A percentile compares a stretch with the other conserved stretches of the same genome.
phyloP scores from a whole-genome alignment of 805 yeast species.

The Kodamaea kaohsiungensis region DNA sequence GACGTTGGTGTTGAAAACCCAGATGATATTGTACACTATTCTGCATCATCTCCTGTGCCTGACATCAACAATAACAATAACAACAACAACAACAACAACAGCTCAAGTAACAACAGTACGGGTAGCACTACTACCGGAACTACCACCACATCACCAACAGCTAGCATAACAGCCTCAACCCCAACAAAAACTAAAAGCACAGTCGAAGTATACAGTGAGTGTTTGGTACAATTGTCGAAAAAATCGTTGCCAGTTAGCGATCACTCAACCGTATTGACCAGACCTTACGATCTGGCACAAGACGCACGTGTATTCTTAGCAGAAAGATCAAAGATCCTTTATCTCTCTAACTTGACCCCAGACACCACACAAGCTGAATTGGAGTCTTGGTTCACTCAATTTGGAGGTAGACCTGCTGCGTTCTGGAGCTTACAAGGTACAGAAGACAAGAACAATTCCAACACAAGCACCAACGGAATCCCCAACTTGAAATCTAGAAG shows the following conservation, averaged over 20 bases:
- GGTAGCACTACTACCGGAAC: not conserved
- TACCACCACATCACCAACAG: not conserved
- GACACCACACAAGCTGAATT: slow-evolving; percentile 90
- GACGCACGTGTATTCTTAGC: slow-evolving; percentile 67
- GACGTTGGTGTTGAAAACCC: slow-evolving; percentile 35
- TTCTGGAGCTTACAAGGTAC: slow-evolving; percentile 83
- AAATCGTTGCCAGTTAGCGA: slow-evolving; percentile 52
- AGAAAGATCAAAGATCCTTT: slow-evolving; percentile 78
- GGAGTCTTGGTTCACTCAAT: slow-evolving; percentile 88
- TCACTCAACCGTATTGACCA: slow-evolving; percentile 57
- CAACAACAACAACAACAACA: not conserved
- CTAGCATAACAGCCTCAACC: slow-evolving; percentile 19
- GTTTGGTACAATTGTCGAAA: slow-evolving; percentile 48
- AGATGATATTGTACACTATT: slow-evolving; percentile 7
- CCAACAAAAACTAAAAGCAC: slow-evolving; percentile 43
- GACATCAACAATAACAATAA: not conserved
- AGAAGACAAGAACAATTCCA: slow-evolving; percentile 33
- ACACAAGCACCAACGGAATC: not conserved
- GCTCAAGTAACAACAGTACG: slow-evolving; percentile 22
- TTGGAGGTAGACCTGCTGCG: slow-evolving; percentile 82
- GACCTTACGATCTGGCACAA: slow-evolving; percentile 75
- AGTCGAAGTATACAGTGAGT: slow-evolving; percentile 44
- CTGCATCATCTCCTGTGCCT: slow-evolving; percentile 8
- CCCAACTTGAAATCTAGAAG: slow-evolving; percentile 24
- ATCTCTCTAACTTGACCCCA: slow-evolving; percentile 73